These are phyloP conservation scores for Globisporangium acanthophoron DNA, from an alignment of 352 stramenopile genomes.

Conservation along the genomic window DNA sequence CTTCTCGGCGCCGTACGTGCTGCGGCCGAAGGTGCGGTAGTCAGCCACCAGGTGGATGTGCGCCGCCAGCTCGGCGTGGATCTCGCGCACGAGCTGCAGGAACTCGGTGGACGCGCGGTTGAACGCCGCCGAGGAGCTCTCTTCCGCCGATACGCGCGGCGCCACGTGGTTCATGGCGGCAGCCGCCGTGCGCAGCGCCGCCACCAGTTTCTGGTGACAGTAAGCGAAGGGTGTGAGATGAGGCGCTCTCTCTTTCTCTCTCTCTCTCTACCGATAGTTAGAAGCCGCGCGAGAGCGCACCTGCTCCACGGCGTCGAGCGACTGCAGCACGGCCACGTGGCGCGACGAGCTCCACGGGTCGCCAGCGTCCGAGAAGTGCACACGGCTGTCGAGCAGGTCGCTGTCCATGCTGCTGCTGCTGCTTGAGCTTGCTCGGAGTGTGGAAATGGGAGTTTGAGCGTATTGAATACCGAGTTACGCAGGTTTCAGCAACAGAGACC, in stretches of 20 bases:
- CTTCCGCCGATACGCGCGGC: constrained; percentile 54
- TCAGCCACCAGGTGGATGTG: constrained; percentile 84
- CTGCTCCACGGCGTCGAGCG: constrained; percentile 71
- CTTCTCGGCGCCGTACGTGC: constrained; percentile 81
- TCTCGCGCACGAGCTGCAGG: constrained; percentile 81
- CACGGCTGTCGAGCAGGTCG: constrained; percentile 53
- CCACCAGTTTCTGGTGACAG: constrained; percentile 68
- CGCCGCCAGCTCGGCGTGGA: constrained; percentile 75
- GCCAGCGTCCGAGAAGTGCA: constrained; percentile 71
- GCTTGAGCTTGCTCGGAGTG: background rate
- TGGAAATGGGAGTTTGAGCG: background rate
- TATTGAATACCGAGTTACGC: background rate
- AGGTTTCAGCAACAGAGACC: background rate
- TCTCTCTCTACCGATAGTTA: no score
- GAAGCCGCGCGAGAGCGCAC: constrained; percentile 20
- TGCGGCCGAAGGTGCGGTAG: constrained; percentile 79
- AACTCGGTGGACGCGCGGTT: constrained; percentile 78
- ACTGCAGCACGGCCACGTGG: constrained; percentile 72
- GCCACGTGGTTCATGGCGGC: constrained; percentile 63
- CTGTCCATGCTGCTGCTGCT: constrained; percentile 30
- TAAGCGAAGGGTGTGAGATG: background rate
- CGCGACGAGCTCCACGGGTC: constrained; percentile 66
- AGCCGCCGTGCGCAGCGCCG: constrained; percentile 56
- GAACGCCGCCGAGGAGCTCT: constrained; percentile 67
- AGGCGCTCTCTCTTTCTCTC: background rate